Conservation (phyloP, 306 rosid species). For the Cucumis melo region DNA sequence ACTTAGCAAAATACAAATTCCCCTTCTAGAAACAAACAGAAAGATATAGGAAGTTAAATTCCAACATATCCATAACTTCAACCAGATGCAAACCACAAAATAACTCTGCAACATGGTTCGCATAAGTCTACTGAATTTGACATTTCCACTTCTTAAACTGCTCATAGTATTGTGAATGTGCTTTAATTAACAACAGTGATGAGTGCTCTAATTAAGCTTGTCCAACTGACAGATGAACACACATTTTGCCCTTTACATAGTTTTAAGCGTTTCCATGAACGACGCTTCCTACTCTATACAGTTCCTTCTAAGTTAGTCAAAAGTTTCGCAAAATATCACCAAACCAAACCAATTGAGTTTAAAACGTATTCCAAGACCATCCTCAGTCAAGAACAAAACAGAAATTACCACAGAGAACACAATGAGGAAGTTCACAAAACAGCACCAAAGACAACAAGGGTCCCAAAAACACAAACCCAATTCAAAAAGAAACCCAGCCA, state of each 20-base stretch:
- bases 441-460: not conserved
- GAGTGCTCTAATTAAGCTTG: not conserved
- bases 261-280: not conserved
- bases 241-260: not conserved
- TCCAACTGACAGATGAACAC: not conserved
- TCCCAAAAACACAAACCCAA: not conserved
- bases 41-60: not conserved
- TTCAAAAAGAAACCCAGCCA: not conserved
- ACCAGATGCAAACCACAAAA: not conserved
- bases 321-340: not conserved
- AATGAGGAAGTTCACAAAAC: not conserved
- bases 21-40: not conserved
- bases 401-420: not conserved
- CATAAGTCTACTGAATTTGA: not conserved
- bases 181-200: not conserved
- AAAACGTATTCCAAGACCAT: not conserved
- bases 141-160: not conserved
- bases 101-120: not conserved
- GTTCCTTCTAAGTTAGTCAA: not conserved
- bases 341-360: not conserved
- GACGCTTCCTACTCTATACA: not conserved
- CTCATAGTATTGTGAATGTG: not conserved
- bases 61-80: not conserved
- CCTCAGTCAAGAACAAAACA: not conserved
- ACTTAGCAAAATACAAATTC: not conserved